A percentile compares a stretch with the other conserved stretches of the same genome.
phyloP scores from a whole-genome alignment of 2,329 filamentous ascomycete genomes.

The Amesomyces nigricolor region DNA sequence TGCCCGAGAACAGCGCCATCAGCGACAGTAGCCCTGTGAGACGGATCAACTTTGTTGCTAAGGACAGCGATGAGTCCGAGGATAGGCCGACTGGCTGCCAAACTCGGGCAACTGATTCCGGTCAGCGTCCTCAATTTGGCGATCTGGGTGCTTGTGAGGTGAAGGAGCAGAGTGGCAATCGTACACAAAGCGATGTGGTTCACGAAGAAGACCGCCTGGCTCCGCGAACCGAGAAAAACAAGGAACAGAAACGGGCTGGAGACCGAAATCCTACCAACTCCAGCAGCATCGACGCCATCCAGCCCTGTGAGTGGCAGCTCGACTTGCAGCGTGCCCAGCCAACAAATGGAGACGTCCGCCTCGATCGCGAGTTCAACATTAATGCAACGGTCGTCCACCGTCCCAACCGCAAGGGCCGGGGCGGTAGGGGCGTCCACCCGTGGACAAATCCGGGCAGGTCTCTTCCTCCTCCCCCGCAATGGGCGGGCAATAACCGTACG shows the following conservation, averaged over 20 bases:
- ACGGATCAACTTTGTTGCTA: neutral
- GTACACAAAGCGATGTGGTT: too few species aligned
- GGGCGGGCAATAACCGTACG: too few species aligned
- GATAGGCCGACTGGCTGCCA: too few species aligned
- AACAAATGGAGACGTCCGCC: conserved; percentile 13
- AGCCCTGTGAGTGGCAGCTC: neutral
- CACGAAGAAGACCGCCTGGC: too few species aligned
- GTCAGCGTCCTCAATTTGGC: too few species aligned
- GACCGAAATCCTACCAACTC: neutral
- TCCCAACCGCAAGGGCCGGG: neutral
- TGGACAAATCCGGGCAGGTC: neutral
- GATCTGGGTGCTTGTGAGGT: too few species aligned
- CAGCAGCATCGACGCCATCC: neutral
- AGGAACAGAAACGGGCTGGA: too few species aligned
- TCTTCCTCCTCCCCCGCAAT: too few species aligned
- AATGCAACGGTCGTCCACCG: conserved; percentile 9
- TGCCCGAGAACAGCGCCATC: neutral
- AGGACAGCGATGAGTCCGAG: too few species aligned
- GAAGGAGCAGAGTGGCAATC: too few species aligned
- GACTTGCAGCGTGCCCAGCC: neutral
- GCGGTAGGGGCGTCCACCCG: neutral
- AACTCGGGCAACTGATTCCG: too few species aligned
- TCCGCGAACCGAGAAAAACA: too few species aligned
- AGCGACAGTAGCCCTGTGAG: neutral
- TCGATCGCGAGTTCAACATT: conserved; percentile 6